Percentiles rank a stretch among this genome's conserved stretches.
Evolutionary conservation across 116 monocot genomes (phyloP).

Genomic region (Papilionanthe hybrid): DNA sequence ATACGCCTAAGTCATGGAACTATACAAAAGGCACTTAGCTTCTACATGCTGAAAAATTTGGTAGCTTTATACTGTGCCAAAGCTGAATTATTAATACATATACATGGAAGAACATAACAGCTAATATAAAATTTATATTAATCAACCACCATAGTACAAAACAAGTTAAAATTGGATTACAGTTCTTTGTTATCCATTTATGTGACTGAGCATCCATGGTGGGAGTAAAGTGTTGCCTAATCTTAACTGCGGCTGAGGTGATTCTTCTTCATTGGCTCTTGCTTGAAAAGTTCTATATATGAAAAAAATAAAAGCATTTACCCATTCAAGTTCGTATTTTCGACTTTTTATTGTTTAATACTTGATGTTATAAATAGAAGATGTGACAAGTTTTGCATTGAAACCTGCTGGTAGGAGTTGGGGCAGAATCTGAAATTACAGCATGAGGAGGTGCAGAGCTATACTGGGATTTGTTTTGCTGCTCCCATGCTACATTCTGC

Average conservation of each 20-base stretch:
- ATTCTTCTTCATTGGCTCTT: constrained; percentile 19
- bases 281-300: constrained; percentile 25
- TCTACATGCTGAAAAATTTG: not conserved
- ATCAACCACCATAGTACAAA: not conserved
- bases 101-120: not conserved
- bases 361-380: not conserved
- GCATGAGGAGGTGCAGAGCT: constrained; percentile 22
- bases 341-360: not conserved
- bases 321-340: not conserved
- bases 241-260: constrained; percentile 16
- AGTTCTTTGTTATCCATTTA: not conserved
- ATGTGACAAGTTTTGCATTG: not conserved
- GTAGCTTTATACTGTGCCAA: not conserved
- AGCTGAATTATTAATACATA: constrained; percentile 4
- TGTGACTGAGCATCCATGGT: constrained; percentile 49
- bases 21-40: not conserved
- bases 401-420: constrained; percentile 33
- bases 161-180: not conserved
- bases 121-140: not conserved
- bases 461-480: constrained; percentile 14
- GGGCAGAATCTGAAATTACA: constrained; percentile 9
- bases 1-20: no score
- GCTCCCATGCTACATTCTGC: constrained; percentile 28
- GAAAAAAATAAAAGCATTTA: not conserved
- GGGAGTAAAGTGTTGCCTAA: constrained; percentile 26